Conservation (phyloP, 1,284 basidiomycete species). For the Phlebopus sp. region DNA sequence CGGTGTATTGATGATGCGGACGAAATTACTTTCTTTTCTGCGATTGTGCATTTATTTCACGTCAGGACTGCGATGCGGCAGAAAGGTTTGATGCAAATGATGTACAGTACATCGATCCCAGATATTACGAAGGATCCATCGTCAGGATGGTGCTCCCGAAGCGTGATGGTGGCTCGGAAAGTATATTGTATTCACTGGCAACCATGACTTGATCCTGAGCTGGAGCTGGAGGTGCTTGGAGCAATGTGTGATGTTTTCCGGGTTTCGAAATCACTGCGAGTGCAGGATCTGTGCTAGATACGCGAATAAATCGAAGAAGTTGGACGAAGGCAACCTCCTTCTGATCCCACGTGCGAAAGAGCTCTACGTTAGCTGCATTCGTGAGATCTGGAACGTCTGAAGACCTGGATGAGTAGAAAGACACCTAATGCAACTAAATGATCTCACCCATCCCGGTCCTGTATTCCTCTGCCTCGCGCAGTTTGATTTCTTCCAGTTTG, state of each 20-base stretch:
- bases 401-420: slow-evolving; percentile 6
- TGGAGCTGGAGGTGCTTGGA: slow-evolving; percentile 2
- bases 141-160: slow-evolving; percentile 43
- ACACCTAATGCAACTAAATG: slow-evolving; percentile 2
- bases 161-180: slow-evolving; percentile 32
- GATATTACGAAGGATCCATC: slow-evolving; percentile 36
- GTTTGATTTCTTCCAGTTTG: slow-evolving; percentile 71
- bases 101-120: slow-evolving; percentile 1
- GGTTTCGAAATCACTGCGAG: slow-evolving; percentile 50
- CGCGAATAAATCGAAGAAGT: slow-evolving; percentile 72
- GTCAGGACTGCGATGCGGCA: not conserved
- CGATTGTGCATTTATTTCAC: slow-evolving; percentile 5
- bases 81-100: not conserved
- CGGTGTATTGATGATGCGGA: slow-evolving; percentile 14
- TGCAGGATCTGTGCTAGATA: slow-evolving; percentile 55
- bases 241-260: slow-evolving; percentile 52
- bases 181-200: slow-evolving; percentile 30
- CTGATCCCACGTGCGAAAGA: slow-evolving; percentile 79
- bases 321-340: slow-evolving; percentile 72
- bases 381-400: slow-evolving; percentile 86
- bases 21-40: slow-evolving; percentile 11
- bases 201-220: slow-evolving; percentile 32
- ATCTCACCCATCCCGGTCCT: slow-evolving; percentile 79
- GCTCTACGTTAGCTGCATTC: slow-evolving; percentile 63
- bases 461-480: slow-evolving; percentile 71